Evolutionary conservation across 495 filamentous ascomycete species (phyloP).

Genomic region (Penicillium silybi): DNA sequence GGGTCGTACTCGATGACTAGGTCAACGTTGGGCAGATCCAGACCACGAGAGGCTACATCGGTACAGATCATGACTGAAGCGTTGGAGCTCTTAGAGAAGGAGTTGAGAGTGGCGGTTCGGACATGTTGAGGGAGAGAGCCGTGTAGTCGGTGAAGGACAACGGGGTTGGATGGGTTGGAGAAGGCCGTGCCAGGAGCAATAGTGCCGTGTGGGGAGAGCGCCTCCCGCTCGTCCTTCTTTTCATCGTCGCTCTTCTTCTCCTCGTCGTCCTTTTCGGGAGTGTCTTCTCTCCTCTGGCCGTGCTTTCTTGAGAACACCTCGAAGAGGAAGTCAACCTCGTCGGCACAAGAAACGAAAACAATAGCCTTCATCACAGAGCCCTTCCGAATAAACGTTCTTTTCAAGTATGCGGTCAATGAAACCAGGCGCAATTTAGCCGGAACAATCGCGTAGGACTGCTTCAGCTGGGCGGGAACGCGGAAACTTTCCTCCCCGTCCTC

Average conservation of each 20-base stretch:
- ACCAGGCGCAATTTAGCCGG: constrained; percentile 88
- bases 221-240: constrained; percentile 18
- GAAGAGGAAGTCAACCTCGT: constrained; percentile 95
- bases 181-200: constrained; percentile 48
- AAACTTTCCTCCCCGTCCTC: constrained; percentile 56
- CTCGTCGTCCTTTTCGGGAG: constrained; percentile 18
- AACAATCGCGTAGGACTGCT: constrained; percentile 81
- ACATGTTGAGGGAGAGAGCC: constrained; percentile 87
- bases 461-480: constrained; percentile 85
- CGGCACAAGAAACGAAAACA: constrained; percentile 93
- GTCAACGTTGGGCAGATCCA: constrained; percentile 92
- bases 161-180: constrained; percentile 48
- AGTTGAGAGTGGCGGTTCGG: constrained; percentile 75
- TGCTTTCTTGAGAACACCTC: constrained; percentile 66
- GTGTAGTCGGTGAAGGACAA: constrained; percentile 82
- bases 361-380: constrained; percentile 92
- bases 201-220: constrained; percentile 43
- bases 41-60: constrained; percentile 88
- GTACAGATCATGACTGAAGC: constrained; percentile 85
- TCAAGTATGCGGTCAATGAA: constrained; percentile 75
- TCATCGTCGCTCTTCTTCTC: constrained; percentile 21
- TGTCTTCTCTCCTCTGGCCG: constrained; percentile 24
- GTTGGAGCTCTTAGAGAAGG: constrained; percentile 61
- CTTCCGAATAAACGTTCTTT: constrained; percentile 77
- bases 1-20: constrained; percentile 93